Evolutionary conservation across 1,284 basidiomycete species (phyloP), one percentile per base, ranked within the genome.

Genomic region (Melampsora occidentalis): DNA sequence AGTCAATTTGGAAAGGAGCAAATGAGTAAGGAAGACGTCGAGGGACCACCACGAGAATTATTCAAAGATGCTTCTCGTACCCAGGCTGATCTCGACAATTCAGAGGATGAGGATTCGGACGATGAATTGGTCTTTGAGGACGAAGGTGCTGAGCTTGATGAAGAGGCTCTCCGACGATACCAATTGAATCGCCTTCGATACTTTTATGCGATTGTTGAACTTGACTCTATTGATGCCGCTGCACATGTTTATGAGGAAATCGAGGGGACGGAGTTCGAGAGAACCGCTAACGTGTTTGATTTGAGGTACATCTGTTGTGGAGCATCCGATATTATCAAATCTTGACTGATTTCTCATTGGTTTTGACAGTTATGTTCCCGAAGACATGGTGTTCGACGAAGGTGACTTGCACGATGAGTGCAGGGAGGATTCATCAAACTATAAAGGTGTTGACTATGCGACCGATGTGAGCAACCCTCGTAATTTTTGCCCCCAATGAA

Each of bases 231-330:
- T 5, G 86, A 89, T 46, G 88, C 93, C 2, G 93, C 96, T 1
- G 86, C 88, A 6, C 90, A 94, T 82, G 88, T 97, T 20, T 91
- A 92, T 83, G 85, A 87, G 69, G 94, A 98, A 82, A 87, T 97
- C 49, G 92, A 98, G 79, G 94, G 94, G 18, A 93, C 96, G 2
- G 97, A 99, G 83, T 89, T 99, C 64, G 97, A 99, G 83, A 90
- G 93, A 35, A 97, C 96, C 0, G 97, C 97, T 5, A 99, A 99
- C 83, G 87, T 97, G 12, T 92, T 99, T 79, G 93, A 99, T 81
- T 85, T 99, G 22, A 82, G 84, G 79, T 85, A 80, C n/a, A 82
- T 81, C 4, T 14, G 9, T 22, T 16, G 9, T 59, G 12, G 14
- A 22, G 53, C 53, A 22, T 59, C 53, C 20, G 1, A 10, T 25